Base-by-base conservation (phyloP, 2,329 filamentous ascomycete genomes). In the Penicillium italicum region DNA sequence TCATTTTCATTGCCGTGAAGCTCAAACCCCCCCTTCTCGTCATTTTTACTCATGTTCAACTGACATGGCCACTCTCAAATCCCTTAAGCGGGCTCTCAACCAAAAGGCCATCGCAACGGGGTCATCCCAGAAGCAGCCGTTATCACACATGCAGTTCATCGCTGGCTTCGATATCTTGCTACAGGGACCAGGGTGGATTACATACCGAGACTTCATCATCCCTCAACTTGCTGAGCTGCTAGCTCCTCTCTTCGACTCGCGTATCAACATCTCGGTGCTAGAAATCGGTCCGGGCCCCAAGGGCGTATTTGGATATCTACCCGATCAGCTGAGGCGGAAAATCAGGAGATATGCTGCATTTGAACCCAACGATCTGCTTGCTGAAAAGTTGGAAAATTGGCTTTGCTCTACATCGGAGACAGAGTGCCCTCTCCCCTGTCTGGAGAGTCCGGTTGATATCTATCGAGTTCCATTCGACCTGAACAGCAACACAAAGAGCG, bases 241-340 rank as follows among this genome's bases (percentile, higher is more conserved):
- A 2, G 46, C 52, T 1, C 62, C 74, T 52, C 70, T 82, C 33
- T 66, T 79, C 60, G 63, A 70, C 34, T 77, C 77, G 6, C 74
- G 72, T 30, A 47, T 14, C 28, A 12, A 63, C 12, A 68, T 86
- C 57, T 85, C 83, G 4, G 76, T 79, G 16, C 73, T 87, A 6
- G 85, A 87, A 62, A 80, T 86, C 47, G 82, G 82, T 59, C 82
- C 85, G 0, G 84, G 84, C 9, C 78, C 81, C 0, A 74, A 77
- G 66, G 85, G 76, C 61, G 62, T 87, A 7, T 72, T 87, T 45
- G 79, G 71, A 53, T 48, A 74, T 63, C 70, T 87, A 18, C 80
- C 83, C 3, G 14, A 2, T 8, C 22, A 18, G 38, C 53, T 54
- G 31, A 77, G 75, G 68, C 62, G 59, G 5, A 80, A 75, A 44